Evolutionary conservation across 1,284 basidiomycete genomes (phyloP), one percentile per base, ranked within the genome.

Genomic region (Wolfiporia cocos): DNA sequence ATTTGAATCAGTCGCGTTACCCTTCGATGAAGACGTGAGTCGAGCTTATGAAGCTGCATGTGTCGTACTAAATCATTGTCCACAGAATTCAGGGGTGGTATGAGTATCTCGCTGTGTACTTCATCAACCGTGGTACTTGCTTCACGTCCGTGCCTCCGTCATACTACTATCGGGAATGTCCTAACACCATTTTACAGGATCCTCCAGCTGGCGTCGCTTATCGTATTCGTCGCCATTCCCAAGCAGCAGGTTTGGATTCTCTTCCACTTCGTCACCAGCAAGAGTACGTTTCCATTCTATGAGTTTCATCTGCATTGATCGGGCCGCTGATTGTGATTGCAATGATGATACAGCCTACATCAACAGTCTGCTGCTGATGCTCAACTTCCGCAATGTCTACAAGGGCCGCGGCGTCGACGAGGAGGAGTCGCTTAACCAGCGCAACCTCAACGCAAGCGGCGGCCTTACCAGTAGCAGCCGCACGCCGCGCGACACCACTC

Each of bases 401-500:
- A 51, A 43, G 3, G 67, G 66, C 0, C 54, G 52, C 4, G 67
- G 66, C n/a, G 12, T 66, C 17, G 52, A 66, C n/a, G 66, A 67
- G 43, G 66, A 69, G 44, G 57, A 61, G 30, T 47, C 42, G 42
- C 15, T 52, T 37, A 55, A 54, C 46, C 52, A 51, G 46, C 42
- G 47, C 39, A 48, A 51, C 28, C 44, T 45, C 44, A 48, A 42
- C 36, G 42, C 32, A 12, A 42, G 46, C 23, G 34, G 22, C 15
- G 46, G 29, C 34, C 37, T 22, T 3, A 28, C 44, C 5, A 34
- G 43, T 7, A 31, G 38, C 22, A 23, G 35, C 29, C 36, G 42
- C 35, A 38, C 35, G 21, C 42, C 29, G 5, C 19, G 41, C 20
- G 28, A 33, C 9, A 48, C 49, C n/a, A 40, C 43, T 10, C 44